Evolutionary conservation across 768 basidiomycete genomes (phyloP).

Genomic region (Mycena floridula): DNA sequence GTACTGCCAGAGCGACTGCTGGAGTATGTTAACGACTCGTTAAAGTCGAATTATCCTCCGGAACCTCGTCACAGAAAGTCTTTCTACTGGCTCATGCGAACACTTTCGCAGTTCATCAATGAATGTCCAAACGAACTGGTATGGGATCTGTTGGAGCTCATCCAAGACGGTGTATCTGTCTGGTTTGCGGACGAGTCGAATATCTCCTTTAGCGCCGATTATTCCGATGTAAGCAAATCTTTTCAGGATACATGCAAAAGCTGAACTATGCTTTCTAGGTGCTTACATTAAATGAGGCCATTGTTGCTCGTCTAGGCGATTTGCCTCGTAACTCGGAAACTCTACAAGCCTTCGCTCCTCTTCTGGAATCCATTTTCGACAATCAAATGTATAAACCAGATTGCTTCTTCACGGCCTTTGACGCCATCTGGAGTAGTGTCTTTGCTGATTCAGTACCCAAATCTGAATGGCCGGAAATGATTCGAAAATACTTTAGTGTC

Average conservation of each 20-base stretch:
- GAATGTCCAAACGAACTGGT: slow-evolving; percentile 45
- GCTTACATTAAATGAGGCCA: no score
- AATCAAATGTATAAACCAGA: slow-evolving; percentile 42
- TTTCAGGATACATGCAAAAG: no score
- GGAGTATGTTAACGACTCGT: slow-evolving; percentile 53
- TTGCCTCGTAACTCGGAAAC: slow-evolving; percentile 32
- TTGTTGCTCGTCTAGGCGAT: no score
- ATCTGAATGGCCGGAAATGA: slow-evolving; percentile 48
- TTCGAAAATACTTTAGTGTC: slow-evolving; percentile 24
- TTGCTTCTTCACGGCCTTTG: slow-evolving; percentile 44
- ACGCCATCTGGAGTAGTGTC: slow-evolving; percentile 52
- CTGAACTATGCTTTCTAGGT: no score
- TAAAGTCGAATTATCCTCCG: slow-evolving; percentile 63
- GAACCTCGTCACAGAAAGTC: slow-evolving; percentile 44
- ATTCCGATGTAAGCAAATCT: slow-evolving; percentile 59
- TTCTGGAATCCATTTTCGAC: slow-evolving; percentile 54
- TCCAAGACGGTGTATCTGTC: slow-evolving; percentile 47
- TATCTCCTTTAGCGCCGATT: slow-evolving; percentile 46
- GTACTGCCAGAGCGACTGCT: slow-evolving; percentile 50
- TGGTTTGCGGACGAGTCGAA: slow-evolving; percentile 62
- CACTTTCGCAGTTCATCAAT: slow-evolving; percentile 49
- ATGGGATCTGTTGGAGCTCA: slow-evolving; percentile 34
- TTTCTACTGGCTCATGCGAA: slow-evolving; percentile 57
- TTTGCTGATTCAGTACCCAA: slow-evolving; percentile 37
- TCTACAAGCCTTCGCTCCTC: slow-evolving; percentile 40